Evolutionary conservation across 306 rosid genomes (phyloP).

Genomic region (Geum urbanum): DNA sequence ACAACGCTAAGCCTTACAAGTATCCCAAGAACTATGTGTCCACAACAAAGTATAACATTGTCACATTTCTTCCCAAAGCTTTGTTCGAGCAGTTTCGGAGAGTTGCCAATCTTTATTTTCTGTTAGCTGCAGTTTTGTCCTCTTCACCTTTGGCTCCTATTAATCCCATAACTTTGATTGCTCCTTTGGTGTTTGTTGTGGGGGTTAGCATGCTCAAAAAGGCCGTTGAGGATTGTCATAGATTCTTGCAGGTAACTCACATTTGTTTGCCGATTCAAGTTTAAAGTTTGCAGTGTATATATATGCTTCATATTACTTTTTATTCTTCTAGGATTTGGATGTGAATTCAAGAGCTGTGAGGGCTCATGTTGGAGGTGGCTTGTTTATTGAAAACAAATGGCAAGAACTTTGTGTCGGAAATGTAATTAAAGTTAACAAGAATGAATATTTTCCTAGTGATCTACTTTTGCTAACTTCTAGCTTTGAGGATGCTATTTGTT

Average conservation of each 20-base stretch:
- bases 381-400: slow-evolving; percentile 20
- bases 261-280: not conserved
- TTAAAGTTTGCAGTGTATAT: not conserved
- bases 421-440: slow-evolving; percentile 22
- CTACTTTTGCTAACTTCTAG: slow-evolving; percentile 30
- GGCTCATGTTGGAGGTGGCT: slow-evolving; percentile 5
- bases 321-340: slow-evolving; percentile 21
- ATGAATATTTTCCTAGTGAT: slow-evolving; percentile 37
- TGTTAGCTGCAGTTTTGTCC: slow-evolving; percentile 30
- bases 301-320: not conserved
- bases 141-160: slow-evolving; percentile 10
- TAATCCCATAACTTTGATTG: slow-evolving; percentile 12
- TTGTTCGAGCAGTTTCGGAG: slow-evolving; percentile 34
- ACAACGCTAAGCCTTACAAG: slow-evolving; percentile 24
- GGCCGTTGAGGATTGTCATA: slow-evolving; percentile 34
- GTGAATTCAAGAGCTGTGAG: slow-evolving; percentile 27
- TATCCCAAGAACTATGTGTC: slow-evolving; percentile 26
- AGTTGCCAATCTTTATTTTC: slow-evolving; percentile 38
- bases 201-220: slow-evolving; percentile 33
- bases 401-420: slow-evolving; percentile 27
- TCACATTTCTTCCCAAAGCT: slow-evolving; percentile 28
- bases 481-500: slow-evolving; percentile 32
- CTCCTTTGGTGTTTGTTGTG: slow-evolving; percentile 32
- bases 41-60: slow-evolving; percentile 31
- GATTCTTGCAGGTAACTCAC: slow-evolving; percentile 33